Evolutionary conservation across 345 rosid genomes (phyloP).

Genomic region (Durio zibethinus): DNA sequence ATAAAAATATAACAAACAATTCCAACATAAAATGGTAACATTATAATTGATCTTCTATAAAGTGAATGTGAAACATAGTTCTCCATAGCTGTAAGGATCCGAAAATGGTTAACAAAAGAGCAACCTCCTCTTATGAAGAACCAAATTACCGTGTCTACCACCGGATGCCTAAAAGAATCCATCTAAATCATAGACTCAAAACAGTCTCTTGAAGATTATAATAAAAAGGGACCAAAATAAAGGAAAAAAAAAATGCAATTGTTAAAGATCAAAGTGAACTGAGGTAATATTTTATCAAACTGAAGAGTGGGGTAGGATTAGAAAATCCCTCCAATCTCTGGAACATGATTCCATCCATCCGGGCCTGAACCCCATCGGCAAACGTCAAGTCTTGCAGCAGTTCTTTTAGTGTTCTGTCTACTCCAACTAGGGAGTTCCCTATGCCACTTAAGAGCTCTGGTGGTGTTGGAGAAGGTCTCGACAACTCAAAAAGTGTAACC

Average conservation of each 20-base stretch:
- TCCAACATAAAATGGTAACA: too few species aligned
- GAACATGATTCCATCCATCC: constrained; percentile 85
- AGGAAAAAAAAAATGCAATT: not conserved
- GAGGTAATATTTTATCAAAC: constrained; percentile 56
- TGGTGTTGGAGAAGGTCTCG: constrained; percentile 67
- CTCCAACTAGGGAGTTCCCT: constrained; percentile 67
- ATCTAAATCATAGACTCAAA: too few species aligned
- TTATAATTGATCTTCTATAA: too few species aligned
- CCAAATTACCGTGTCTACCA: not conserved
- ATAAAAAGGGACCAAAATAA: not conserved
- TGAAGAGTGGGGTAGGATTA: constrained; percentile 46
- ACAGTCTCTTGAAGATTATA: too few species aligned
- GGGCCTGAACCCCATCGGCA: constrained; percentile 73
- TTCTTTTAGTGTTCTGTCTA: constrained; percentile 55
- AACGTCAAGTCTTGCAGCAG: constrained; percentile 52
- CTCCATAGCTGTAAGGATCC: not conserved
- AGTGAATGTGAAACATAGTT: not conserved
- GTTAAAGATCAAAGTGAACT: constrained; percentile 48
- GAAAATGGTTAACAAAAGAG: not conserved
- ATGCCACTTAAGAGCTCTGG: constrained; percentile 70
- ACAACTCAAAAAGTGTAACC: constrained; percentile 84
- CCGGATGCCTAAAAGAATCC: not conserved
- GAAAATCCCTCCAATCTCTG: constrained; percentile 62
- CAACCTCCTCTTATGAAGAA: not conserved
- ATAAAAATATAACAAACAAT: not conserved